phyloP scores from a whole-genome alignment of 1,139 yeast species.

The Debaryomyces sp. region DNA sequence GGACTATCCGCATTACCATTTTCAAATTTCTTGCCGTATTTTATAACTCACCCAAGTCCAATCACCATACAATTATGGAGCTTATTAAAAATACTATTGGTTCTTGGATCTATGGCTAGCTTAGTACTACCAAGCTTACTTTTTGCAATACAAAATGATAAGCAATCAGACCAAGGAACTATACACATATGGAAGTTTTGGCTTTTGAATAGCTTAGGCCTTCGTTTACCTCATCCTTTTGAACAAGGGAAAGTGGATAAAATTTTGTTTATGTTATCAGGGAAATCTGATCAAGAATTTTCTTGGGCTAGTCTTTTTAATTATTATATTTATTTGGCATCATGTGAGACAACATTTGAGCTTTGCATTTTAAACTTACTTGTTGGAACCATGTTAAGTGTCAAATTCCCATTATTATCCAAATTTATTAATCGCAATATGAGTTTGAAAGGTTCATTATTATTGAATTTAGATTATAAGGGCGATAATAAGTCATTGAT shows the following conservation, averaged over 20 bases:
- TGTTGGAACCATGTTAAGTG: constrained; percentile 30
- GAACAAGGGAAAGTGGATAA: constrained; percentile 19
- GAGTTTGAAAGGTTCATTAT: constrained; percentile 29
- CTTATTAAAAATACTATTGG: constrained; percentile 27
- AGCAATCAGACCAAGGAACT: constrained; percentile 3
- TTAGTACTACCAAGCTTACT: constrained; percentile 27
- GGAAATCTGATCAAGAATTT: constrained; percentile 16
- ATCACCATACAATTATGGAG: constrained; percentile 29
- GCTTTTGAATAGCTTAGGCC: constrained; percentile 32
- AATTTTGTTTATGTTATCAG: constrained; percentile 28
- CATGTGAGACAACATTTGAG: constrained; percentile 41
- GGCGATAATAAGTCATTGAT: constrained; percentile 28
- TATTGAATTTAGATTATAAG: constrained; percentile 34
- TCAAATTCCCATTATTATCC: constrained; percentile 23
- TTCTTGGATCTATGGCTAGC: constrained; percentile 29
- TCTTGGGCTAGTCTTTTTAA: constrained; percentile 22
- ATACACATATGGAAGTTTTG: constrained; percentile 20
- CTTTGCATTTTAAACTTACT: constrained; percentile 36
- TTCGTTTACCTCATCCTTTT: constrained; percentile 30
- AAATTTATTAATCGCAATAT: constrained; percentile 28
- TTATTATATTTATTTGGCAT: constrained; percentile 33
- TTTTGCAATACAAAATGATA: not conserved
- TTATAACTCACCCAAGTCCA: constrained; percentile 28
- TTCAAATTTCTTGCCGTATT: constrained; percentile 26
- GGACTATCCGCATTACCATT: constrained; percentile 44